These are phyloP conservation scores for Magnolia officinalis DNA, from an alignment of 164 flowering plant species.

Conservation along the genomic window DNA sequence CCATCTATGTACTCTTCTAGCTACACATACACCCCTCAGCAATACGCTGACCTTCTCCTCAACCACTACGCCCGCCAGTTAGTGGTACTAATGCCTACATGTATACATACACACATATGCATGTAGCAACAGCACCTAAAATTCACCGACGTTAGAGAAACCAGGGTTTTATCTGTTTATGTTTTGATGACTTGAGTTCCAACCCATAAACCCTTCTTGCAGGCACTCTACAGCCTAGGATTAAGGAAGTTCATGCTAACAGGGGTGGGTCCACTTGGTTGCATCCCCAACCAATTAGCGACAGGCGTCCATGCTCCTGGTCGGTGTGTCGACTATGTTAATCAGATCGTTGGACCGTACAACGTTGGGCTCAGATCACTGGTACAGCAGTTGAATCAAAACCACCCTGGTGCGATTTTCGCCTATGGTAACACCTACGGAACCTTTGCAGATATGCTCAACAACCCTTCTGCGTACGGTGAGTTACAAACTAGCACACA, in stretches of 20 bases:
- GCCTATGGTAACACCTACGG: slow-evolving; percentile 53
- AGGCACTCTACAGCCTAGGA: slow-evolving; percentile 69
- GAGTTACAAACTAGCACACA: slow-evolving; percentile 1
- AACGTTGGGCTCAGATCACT: slow-evolving; percentile 53
- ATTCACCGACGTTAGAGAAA: no score
- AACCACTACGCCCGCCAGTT: slow-evolving; percentile 34
- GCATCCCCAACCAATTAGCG: slow-evolving; percentile 68
- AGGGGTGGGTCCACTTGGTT: slow-evolving; percentile 68
- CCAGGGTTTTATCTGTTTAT: no score
- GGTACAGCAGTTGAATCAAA: slow-evolving; percentile 45
- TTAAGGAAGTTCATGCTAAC: slow-evolving; percentile 67
- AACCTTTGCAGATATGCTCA: slow-evolving; percentile 59
- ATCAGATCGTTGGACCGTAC: slow-evolving; percentile 57
- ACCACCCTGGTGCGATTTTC: slow-evolving; percentile 51
- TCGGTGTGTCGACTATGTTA: slow-evolving; percentile 51
- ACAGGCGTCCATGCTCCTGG: slow-evolving; percentile 41
- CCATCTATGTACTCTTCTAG: slow-evolving; percentile 27
- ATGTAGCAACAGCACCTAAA: not conserved
- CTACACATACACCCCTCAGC: slow-evolving; percentile 25
- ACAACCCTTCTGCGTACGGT: slow-evolving; percentile 58
- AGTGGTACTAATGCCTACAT: slow-evolving; percentile 18
- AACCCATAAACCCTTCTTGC: slow-evolving; percentile 6
- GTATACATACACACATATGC: no score
- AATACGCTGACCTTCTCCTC: slow-evolving; percentile 35
- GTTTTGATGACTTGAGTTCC: no score